A percentile compares a stretch with the other conserved stretches of the same genome.
These are phyloP conservation scores for Teratosphaeria epicoccoides DNA, from an alignment of 2,329 filamentous ascomycete species.

Conservation along the genomic window DNA sequence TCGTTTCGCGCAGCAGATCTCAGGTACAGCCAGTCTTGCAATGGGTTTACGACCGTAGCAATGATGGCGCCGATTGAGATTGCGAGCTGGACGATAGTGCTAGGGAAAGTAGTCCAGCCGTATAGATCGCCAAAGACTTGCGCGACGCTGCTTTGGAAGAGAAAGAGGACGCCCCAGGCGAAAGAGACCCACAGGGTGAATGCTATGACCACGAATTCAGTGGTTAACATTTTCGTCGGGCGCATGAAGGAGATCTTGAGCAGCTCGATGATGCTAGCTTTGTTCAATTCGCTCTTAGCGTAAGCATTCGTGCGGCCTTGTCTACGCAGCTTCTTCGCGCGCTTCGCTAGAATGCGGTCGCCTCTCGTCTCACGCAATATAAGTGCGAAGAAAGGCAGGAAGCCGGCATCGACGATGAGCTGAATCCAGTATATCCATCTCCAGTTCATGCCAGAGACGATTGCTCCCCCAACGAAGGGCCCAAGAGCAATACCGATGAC, in stretches of 20 bases:
- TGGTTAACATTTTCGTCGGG: constrained; percentile 19
- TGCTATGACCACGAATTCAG: constrained; percentile 19
- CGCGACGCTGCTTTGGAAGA: constrained; percentile 35
- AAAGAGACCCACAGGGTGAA: constrained; percentile 35
- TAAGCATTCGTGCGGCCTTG: constrained; percentile 13
- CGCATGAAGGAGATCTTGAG: constrained; percentile 19
- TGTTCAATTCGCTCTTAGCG: constrained; percentile 15
- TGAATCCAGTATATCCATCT: constrained; percentile 87
- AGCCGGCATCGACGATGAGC: constrained; percentile 55
- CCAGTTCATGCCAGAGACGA: constrained; percentile 44
- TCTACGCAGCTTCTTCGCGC: constrained; percentile 59
- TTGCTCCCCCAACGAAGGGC: constrained; percentile 23
- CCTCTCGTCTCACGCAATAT: constrained; percentile 63
- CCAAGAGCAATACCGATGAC: constrained; percentile 25
- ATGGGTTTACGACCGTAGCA: constrained; percentile 27
- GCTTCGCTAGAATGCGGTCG: constrained; percentile 64
- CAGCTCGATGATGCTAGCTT: constrained; percentile 9
- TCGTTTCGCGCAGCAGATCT: constrained; percentile 24
- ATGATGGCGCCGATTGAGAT: constrained; percentile 32
- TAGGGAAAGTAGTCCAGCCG: constrained; percentile 27
- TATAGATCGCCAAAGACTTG: constrained; percentile 30
- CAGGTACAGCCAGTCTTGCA: constrained; percentile 30
- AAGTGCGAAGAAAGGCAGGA: constrained; percentile 54
- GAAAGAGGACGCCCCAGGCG: constrained; percentile 32
- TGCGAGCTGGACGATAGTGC: constrained; percentile 32